Evolutionary conservation across 257 asterid species (phyloP), one percentile per base, ranked within the genome.

Genomic region (Solanum corneliomulleri): DNA sequence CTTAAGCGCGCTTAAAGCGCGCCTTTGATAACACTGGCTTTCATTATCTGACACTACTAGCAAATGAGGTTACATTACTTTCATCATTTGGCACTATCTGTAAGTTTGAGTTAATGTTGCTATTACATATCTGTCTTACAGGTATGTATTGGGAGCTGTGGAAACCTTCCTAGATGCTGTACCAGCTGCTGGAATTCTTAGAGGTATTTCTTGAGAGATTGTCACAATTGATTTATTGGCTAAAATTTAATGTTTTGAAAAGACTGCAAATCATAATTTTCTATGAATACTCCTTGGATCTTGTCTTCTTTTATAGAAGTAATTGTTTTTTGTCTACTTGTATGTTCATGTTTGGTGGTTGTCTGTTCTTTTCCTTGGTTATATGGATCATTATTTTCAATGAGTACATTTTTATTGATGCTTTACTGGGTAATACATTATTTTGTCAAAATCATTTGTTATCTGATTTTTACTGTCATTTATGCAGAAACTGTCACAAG

Each of bases 91-190:
- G 25, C 29, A 80, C 72, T 45, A 47, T 60, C 74, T 72, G 71
- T 33, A 88, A 72, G 47, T 70, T 85, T 85, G 83, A 11, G 88
- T 56, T 86, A 52, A 49, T 81, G 85, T 21, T 49, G 85, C 45
- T 49, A 31, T 81, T 11, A 49, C 88, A n/a, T 89, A 69, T 35
- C 49, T 88, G 88, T 89, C 88, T 70, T 87, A 82, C 89, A 97
- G 99, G 86, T 97, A 97, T 87, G 99, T 97, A 86, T 90, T 97
- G 95, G 99, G 99, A 91, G 99, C 99, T 89, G 99, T 97, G 85
- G 99, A 97, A 93, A 97, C 99, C 85, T 97, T 97, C 91, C 93
- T 97, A 78, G 91, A 94, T 92, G 99, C 99, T 88, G 88, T 97
- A 87, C 99, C 99, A 83, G 89, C 91, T 82, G 99, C 99, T 84